Evolutionary conservation across 257 asterid genomes (phyloP).

Genomic region (Parsonsia alboflavescens): DNA sequence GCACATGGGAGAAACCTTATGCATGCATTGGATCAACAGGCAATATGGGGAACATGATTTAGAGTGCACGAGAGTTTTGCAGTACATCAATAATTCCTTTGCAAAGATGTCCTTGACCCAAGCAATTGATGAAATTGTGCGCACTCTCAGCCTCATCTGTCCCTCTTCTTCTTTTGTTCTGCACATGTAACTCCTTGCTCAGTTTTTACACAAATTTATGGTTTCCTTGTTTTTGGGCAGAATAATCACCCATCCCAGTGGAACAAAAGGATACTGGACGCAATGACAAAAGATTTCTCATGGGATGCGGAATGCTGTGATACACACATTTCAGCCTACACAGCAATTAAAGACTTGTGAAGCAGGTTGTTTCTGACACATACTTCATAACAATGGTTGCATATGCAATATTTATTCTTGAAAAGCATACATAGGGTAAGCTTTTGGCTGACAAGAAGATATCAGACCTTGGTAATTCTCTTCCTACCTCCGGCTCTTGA

Average conservation of each 20-base stretch:
- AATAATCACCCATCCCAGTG: slow-evolving; percentile 49
- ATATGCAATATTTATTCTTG: background rate
- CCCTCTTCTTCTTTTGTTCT: background rate
- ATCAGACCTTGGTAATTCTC: background rate
- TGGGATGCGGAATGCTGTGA: slow-evolving; percentile 70
- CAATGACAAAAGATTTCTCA: slow-evolving; percentile 61
- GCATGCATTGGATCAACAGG: slow-evolving; percentile 33
- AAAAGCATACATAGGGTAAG: background rate
- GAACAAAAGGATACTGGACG: slow-evolving; percentile 45
- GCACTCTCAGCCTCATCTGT: slow-evolving; percentile 11
- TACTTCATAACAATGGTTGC: background rate
- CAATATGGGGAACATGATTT: slow-evolving; percentile 27
- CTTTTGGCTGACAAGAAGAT: background rate
- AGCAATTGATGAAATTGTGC: slow-evolving; percentile 68
- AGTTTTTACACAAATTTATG: slow-evolving; percentile 3
- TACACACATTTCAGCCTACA: slow-evolving; percentile 55
- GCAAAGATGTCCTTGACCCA: slow-evolving; percentile 44
- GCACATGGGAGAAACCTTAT: slow-evolving; percentile 15
- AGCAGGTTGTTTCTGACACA: slow-evolving; percentile 3
- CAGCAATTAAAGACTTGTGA: slow-evolving; percentile 35
- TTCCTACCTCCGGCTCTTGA: background rate
- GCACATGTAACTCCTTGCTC: background rate
- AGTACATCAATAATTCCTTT: slow-evolving; percentile 40
- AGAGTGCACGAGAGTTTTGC: slow-evolving; percentile 37
- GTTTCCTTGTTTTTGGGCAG: slow-evolving; percentile 30